phyloP scores from a whole-genome alignment of 225 moss, liverwort and hornwort species.

The Lunularia cruciata region DNA sequence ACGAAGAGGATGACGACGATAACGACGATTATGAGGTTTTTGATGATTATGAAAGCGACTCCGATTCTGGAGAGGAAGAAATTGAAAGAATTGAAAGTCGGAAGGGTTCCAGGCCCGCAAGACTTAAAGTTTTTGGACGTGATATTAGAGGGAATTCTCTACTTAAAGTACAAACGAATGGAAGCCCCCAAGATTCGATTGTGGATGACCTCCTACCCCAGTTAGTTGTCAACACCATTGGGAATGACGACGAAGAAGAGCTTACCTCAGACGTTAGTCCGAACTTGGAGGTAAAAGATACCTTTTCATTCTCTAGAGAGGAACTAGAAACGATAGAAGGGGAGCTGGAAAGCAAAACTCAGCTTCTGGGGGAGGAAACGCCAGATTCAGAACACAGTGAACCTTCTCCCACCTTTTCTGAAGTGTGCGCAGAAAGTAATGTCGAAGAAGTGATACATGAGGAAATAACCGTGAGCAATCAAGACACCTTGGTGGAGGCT shows the following conservation, averaged over 20 bases:
- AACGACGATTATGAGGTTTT: conserved; percentile 31
- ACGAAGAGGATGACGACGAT: conserved; percentile 50
- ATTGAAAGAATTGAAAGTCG: conserved; percentile 34
- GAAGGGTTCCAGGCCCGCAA: conserved; percentile 52
- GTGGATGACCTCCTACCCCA: not conserved
- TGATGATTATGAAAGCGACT: conserved; percentile 42
- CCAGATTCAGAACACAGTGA: too few species aligned
- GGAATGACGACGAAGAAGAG: too few species aligned
- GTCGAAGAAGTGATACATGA: not conserved
- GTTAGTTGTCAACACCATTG: not conserved
- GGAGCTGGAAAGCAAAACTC: not conserved
- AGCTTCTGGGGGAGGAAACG: too few species aligned
- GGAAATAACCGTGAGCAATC: not conserved
- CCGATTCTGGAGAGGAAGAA: conserved; percentile 40
- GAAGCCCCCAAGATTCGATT: not conserved
- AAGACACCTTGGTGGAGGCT: not conserved
- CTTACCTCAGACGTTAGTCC: not conserved
- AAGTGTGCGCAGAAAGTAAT: not conserved
- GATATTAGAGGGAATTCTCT: conserved; percentile 66
- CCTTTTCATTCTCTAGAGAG: not conserved
- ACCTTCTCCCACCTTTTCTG: not conserved
- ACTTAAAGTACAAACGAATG: conserved; percentile 37
- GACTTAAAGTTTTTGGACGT: conserved; percentile 78
- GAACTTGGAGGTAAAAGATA: not conserved
- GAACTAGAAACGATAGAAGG: not conserved